These are phyloP conservation scores for Tieghemiomyces parasiticus DNA, from an alignment of 192 early-diverging fungal genomes.

Conservation along the genomic window DNA sequence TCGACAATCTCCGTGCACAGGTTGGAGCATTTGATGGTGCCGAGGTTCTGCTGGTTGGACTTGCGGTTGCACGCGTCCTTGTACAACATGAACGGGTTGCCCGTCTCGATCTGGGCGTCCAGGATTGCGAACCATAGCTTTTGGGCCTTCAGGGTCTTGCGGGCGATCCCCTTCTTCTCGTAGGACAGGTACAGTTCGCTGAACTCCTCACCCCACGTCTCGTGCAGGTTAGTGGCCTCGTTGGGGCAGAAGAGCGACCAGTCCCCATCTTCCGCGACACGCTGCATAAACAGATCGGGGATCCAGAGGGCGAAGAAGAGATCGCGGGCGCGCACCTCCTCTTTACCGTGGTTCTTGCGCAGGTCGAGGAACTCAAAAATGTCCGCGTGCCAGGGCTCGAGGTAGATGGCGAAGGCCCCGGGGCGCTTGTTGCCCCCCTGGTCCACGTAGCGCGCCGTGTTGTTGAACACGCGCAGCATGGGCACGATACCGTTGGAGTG, in stretches of 20 bases:
- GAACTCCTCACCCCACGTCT: slow-evolving; percentile 91
- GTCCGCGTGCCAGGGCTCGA: slow-evolving; percentile 98
- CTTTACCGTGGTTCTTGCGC: slow-evolving; percentile 96
- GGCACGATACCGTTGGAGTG: slow-evolving; percentile 92
- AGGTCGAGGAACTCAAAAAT: slow-evolving; percentile 94
- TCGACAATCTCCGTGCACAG: slow-evolving; percentile 98
- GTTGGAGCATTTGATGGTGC: slow-evolving; percentile 97
- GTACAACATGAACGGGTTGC: slow-evolving; percentile 97
- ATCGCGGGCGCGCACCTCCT: slow-evolving; percentile 92
- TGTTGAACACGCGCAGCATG: slow-evolving; percentile 97
- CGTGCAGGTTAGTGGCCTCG: slow-evolving; percentile 80
- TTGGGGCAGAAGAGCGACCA: slow-evolving; percentile 93
- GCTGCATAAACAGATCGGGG: slow-evolving; percentile 93
- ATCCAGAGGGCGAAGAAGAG: slow-evolving; percentile 97
- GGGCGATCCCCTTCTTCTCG: slow-evolving; percentile 68
- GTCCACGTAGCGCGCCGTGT: slow-evolving; percentile 98
- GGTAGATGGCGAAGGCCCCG: slow-evolving; percentile 95
- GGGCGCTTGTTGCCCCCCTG: slow-evolving; percentile 98
- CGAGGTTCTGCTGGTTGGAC: slow-evolving; percentile 97
- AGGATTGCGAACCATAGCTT: slow-evolving; percentile 95
- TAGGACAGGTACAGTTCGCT: slow-evolving; percentile 70
- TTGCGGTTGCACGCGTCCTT: slow-evolving; percentile 99
- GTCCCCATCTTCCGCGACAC: slow-evolving; percentile 84
- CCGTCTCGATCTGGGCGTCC: slow-evolving; percentile 94
- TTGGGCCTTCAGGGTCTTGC: slow-evolving; percentile 89